These are phyloP conservation scores for Boletus tylopilopsis DNA, from an alignment of 768 basidiomycete genomes.

Conservation along the genomic window DNA sequence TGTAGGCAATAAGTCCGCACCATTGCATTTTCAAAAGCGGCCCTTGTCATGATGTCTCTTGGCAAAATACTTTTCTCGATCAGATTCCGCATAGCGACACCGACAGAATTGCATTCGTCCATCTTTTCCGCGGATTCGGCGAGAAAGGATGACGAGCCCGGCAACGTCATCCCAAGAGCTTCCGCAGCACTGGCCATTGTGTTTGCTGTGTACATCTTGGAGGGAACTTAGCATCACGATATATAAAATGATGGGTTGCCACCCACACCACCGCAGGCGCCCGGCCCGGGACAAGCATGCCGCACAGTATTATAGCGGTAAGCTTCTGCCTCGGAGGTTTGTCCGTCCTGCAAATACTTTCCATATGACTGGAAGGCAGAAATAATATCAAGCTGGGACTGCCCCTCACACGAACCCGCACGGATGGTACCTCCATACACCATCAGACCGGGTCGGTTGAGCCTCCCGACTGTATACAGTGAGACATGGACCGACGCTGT, in stretches of 20 bases:
- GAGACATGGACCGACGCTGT: not conserved
- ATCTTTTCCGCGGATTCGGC: slow-evolving; percentile 89
- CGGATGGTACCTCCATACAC: slow-evolving; percentile 96
- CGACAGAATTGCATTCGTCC: slow-evolving; percentile 77
- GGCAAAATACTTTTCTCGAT: slow-evolving; percentile 91
- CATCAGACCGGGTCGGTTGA: slow-evolving; percentile 97
- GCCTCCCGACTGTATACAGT: slow-evolving; percentile 66
- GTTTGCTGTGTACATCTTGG: slow-evolving; percentile 95
- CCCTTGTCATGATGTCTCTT: slow-evolving; percentile 92
- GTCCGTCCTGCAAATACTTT: slow-evolving; percentile 87
- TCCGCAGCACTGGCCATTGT: slow-evolving; percentile 98
- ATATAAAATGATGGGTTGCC: not conserved
- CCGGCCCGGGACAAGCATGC: slow-evolving; percentile 95
- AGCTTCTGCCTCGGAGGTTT: slow-evolving; percentile 76
- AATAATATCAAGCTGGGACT: slow-evolving; percentile 89
- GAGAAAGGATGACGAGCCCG: slow-evolving; percentile 96
- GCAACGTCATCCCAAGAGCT: slow-evolving; percentile 92
- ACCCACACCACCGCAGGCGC: slow-evolving; percentile 95
- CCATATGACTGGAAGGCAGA: slow-evolving; percentile 98
- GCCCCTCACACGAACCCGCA: slow-evolving; percentile 85
- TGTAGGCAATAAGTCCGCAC: slow-evolving; percentile 38
- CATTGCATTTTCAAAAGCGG: slow-evolving; percentile 98
- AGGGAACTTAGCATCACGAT: slow-evolving; percentile 5
- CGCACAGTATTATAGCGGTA: slow-evolving; percentile 85
- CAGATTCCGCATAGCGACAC: slow-evolving; percentile 80